These are phyloP conservation scores for Ogataea chonburiensis DNA, from an alignment of 805 yeast genomes.

Conservation along the genomic window DNA sequence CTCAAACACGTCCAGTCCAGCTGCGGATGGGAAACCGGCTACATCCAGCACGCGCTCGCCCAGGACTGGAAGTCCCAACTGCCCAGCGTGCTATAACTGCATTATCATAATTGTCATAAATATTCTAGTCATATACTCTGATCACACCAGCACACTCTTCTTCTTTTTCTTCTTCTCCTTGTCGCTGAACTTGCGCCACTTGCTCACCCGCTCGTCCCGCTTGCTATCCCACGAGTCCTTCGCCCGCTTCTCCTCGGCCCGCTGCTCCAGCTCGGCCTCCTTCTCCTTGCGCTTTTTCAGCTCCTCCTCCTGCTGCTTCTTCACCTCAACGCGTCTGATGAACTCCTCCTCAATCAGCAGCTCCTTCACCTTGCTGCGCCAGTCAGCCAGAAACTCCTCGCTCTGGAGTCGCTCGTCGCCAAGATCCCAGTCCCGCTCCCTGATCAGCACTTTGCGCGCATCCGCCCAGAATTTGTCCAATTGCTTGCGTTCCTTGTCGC, in stretches of 20 bases:
- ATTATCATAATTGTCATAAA: neutral
- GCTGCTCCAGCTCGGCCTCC: slow-evolving; percentile 29
- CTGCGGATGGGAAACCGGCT: neutral
- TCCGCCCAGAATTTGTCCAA: slow-evolving; percentile 47
- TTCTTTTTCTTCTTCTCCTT: slow-evolving; percentile 46
- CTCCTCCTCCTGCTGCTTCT: slow-evolving; percentile 42
- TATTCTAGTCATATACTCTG: neutral
- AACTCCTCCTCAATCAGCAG: slow-evolving; percentile 47
- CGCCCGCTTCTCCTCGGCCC: slow-evolving; percentile 34
- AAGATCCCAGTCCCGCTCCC: slow-evolving; percentile 37
- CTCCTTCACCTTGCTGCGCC: slow-evolving; percentile 44
- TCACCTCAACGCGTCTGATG: slow-evolving; percentile 40
- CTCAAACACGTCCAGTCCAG: neutral
- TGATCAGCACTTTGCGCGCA: slow-evolving; percentile 39
- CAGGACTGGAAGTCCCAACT: too few species aligned
- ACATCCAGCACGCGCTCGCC: neutral
- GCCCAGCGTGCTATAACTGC: too few species aligned
- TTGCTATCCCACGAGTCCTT: slow-evolving; percentile 61
- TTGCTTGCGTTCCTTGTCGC: slow-evolving; percentile 38
- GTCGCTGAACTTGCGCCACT: slow-evolving; percentile 54
- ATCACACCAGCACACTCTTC: slow-evolving; percentile 43
- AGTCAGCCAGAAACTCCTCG: slow-evolving; percentile 37
- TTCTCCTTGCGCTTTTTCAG: slow-evolving; percentile 36
- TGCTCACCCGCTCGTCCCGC: slow-evolving; percentile 54
- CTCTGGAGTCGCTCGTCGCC: slow-evolving; percentile 38